Conservation (phyloP, 2,329 filamentous ascomycete species). For the Ophiostoma ips region DNA sequence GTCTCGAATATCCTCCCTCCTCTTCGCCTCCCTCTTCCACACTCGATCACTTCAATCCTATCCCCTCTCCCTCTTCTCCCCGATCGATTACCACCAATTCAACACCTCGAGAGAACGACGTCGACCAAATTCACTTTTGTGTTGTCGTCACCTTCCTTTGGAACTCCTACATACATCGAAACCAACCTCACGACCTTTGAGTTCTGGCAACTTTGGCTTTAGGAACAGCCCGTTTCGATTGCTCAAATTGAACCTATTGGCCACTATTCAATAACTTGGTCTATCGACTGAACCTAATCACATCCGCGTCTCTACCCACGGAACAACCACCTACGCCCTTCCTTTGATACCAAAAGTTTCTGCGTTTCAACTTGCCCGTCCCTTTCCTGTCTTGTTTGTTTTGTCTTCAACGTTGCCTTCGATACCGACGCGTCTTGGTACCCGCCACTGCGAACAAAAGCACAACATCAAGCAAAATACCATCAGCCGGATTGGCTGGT, state of each 20-base stretch:
- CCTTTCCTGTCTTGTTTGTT: neutral
- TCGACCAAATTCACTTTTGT: slow-evolving; percentile 28
- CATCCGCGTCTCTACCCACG: too few species aligned
- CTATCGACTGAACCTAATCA: neutral
- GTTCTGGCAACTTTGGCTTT: too few species aligned
- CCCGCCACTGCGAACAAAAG: too few species aligned
- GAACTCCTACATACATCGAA: too few species aligned
- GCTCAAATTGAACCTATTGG: neutral
- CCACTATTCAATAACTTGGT: neutral
- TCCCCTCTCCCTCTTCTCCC: neutral
- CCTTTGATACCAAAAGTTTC: neutral
- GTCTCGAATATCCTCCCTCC: neutral
- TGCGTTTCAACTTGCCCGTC: neutral
- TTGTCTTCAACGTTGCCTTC: neutral
- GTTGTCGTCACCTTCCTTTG: slow-evolving; percentile 19
- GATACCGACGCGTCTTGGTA: neutral
- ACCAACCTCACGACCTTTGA: too few species aligned
- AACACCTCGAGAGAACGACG: slow-evolving; percentile 7
- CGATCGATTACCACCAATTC: neutral
- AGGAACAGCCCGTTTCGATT: too few species aligned
- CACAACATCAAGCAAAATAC: too few species aligned
- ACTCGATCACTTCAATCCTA: neutral
- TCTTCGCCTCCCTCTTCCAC: slow-evolving; percentile 1
- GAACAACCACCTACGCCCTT: neutral
- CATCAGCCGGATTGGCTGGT: too few species aligned